These are phyloP conservation scores for Apophysomyces elegans DNA, from an alignment of 371 early-diverging fungal genomes.

Conservation along the genomic window DNA sequence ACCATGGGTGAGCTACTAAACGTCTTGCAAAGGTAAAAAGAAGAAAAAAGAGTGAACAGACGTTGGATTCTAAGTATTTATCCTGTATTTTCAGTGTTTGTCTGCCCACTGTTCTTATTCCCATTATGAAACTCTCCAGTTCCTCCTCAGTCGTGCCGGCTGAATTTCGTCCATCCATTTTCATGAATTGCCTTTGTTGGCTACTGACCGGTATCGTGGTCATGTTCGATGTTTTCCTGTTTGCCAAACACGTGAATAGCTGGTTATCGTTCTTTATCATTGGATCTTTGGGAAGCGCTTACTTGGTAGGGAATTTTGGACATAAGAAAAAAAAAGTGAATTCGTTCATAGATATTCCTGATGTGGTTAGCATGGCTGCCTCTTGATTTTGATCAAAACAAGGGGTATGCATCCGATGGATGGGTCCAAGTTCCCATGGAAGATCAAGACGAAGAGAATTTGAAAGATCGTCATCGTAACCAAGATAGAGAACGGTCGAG, in stretches of 20 bases:
- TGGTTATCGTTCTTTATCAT: conserved; percentile 18
- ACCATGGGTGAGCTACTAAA: conserved; percentile 71
- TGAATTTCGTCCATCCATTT: conserved; percentile 46
- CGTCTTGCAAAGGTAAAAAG: conserved; percentile 56
- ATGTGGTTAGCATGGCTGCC: conserved; percentile 27
- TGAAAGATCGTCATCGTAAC: neutral
- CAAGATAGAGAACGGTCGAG: neutral
- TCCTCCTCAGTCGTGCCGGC: conserved; percentile 44
- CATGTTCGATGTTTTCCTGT: conserved; percentile 53
- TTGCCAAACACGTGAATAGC: conserved; percentile 37
- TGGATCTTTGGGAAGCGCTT: conserved; percentile 10
- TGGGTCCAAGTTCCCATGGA: conserved; percentile 6
- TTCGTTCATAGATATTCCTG: conserved; percentile 20
- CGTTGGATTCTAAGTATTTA: neutral
- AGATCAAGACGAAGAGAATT: neutral
- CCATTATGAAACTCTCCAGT: conserved; percentile 65
- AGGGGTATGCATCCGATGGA: neutral
- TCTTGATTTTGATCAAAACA: conserved; percentile 10
- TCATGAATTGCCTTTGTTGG: conserved; percentile 30
- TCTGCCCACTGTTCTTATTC: conserved; percentile 73
- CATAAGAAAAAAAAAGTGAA: too few species aligned
- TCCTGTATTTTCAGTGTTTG: conserved; percentile 47
- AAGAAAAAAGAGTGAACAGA: neutral
- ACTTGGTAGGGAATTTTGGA: neutral
- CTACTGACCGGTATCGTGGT: conserved; percentile 46